A percentile compares a stretch with the other conserved stretches of the same genome.
Conservation (phyloP, 176 grass and related monocot species). For the Pontederia paniculata region DNA sequence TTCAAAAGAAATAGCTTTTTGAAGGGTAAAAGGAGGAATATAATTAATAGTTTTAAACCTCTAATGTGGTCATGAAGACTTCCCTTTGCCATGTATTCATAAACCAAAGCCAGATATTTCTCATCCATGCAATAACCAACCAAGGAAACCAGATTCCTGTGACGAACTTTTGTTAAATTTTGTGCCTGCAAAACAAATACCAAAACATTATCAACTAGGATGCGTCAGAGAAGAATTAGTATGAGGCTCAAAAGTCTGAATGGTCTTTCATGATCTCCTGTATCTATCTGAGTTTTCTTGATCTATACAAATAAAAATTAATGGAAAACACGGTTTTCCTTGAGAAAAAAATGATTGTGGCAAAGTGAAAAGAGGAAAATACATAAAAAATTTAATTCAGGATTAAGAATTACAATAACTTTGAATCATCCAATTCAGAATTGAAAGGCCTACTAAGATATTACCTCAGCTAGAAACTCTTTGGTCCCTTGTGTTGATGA, state of each 20-base stretch:
- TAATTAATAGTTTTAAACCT: conserved; percentile 1
- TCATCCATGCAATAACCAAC: conserved; percentile 61
- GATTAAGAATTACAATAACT: too few species aligned
- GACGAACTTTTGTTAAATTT: conserved; percentile 37
- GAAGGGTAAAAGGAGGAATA: too few species aligned
- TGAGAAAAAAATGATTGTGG: too few species aligned
- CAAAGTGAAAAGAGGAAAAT: too few species aligned
- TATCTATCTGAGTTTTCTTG: too few species aligned
- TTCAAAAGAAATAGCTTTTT: background rate
- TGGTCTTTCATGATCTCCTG: too few species aligned
- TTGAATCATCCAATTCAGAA: background rate
- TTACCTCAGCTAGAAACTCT: conserved; percentile 61
- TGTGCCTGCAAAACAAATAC: conserved; percentile 24
- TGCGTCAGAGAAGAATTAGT: background rate
- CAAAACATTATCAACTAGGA: background rate
- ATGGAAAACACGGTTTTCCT: too few species aligned
- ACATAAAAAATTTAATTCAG: too few species aligned
- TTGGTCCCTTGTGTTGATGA: conserved; percentile 31
- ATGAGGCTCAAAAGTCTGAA: too few species aligned
- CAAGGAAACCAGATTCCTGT: conserved; percentile 45
- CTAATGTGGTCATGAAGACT: conserved; percentile 31
- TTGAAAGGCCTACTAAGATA: background rate
- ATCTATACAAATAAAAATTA: background rate
- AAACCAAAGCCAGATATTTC: conserved; percentile 41
- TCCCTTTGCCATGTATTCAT: conserved; percentile 60